Percentiles rank a stretch among this genome's conserved stretches.
Conservation (phyloP, 306 rosid species). For the Quercus variabilis region DNA sequence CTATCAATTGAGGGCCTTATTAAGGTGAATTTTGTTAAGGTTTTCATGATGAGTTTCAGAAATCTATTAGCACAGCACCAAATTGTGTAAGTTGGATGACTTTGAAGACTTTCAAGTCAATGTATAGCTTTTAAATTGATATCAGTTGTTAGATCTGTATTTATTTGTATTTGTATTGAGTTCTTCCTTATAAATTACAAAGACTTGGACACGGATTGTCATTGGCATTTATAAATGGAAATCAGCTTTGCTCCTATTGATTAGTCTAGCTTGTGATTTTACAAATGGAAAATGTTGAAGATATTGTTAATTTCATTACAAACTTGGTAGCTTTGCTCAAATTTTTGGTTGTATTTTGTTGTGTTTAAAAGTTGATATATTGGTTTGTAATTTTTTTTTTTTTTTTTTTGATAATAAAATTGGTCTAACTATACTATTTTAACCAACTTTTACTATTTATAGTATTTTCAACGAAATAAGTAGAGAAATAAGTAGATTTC, state of each 20-base stretch:
- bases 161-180: neutral
- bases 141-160: neutral
- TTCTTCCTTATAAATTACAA: neutral
- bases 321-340: too few species aligned
- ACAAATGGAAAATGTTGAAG: neutral
- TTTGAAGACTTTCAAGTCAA: neutral
- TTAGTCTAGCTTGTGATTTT: neutral
- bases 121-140: conserved; percentile 25
- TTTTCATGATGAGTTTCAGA: neutral
- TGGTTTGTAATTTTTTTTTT: too few species aligned
- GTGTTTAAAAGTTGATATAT: too few species aligned
- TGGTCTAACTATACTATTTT: rapidly evolving
- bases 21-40: neutral
- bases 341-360: too few species aligned
- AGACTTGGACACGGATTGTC: neutral
- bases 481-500: too few species aligned
- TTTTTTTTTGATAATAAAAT: too few species aligned
- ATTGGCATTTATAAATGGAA: neutral
- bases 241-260: neutral
- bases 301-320: too few species aligned
- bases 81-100: neutral
- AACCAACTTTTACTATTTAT: too few species aligned
- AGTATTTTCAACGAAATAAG: too few species aligned
- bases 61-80: neutral
- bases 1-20: neutral